phyloP scores from a whole-genome alignment of 2,329 filamentous ascomycete species.

The Diaporthe longicolla region DNA sequence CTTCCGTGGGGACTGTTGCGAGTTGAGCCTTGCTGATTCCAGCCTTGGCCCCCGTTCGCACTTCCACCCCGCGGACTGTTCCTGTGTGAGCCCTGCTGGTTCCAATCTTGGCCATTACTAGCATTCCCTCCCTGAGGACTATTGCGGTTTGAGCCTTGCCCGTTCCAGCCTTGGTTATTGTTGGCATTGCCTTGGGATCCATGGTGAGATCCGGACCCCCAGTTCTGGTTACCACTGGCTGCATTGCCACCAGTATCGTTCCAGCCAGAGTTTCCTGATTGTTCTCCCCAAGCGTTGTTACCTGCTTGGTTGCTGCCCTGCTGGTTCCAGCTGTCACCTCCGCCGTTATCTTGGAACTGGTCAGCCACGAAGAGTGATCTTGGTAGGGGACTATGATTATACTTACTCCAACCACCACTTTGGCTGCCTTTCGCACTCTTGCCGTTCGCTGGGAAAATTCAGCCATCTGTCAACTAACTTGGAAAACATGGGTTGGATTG shows the following conservation, averaged over 20 bases:
- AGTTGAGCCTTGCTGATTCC: background rate
- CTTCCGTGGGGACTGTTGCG: constrained; percentile 17
- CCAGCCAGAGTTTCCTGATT: constrained; percentile 4
- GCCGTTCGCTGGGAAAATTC: constrained; percentile 24
- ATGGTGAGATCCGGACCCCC: constrained; percentile 17
- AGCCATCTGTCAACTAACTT: background rate
- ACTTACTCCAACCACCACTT: constrained; percentile 33
- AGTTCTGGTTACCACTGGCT: constrained; percentile 30
- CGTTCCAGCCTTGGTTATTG: constrained; percentile 16
- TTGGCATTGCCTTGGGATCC: constrained; percentile 21
- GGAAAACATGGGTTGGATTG: too few relatives aligned
- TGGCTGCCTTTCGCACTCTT: constrained; percentile 33
- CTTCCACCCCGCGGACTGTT: constrained; percentile 10
- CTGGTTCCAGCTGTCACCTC: background rate
- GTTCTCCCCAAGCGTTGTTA: background rate
- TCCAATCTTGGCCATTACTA: background rate
- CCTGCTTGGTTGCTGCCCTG: constrained; percentile 13
- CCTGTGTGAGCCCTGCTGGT: background rate
- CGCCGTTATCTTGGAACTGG: background rate
- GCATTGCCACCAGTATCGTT: constrained; percentile 2
- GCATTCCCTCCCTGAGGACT: constrained; percentile 23
- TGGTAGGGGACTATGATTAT: background rate
- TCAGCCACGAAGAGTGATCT: background rate
- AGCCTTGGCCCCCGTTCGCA: background rate
- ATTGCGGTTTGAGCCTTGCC: background rate